Evolutionary conservation across 176 grass and related monocot species (phyloP).

Genomic region (Oryza brachyantha): DNA sequence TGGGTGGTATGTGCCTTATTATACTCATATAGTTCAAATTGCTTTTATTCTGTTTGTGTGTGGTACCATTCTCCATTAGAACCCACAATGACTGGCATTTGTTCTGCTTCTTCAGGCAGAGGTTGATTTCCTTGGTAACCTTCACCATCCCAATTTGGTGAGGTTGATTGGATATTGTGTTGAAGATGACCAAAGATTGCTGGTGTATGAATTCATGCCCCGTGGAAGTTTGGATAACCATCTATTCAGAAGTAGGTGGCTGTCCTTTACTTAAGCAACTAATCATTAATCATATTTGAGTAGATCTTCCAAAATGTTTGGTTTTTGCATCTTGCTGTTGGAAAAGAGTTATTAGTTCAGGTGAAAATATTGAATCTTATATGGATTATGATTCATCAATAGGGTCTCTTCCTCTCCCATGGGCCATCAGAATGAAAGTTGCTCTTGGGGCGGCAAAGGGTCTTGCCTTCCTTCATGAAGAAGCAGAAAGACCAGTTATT

Average conservation of each 20-base stretch:
- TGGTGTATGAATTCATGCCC: conserved; percentile 90
- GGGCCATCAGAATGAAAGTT: conserved; percentile 78
- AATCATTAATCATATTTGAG: neutral
- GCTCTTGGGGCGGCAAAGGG: conserved; percentile 77
- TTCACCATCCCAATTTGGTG: conserved; percentile 75
- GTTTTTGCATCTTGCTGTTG: neutral
- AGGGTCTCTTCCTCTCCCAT: conserved; percentile 79
- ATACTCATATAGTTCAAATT: neutral
- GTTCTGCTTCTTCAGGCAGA: conserved; percentile 49
- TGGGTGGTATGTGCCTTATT: conserved; percentile 63
- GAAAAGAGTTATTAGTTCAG: conserved; percentile 8
- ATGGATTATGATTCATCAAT: conserved; percentile 14
- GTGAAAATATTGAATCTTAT: neutral
- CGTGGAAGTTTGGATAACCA: conserved; percentile 86
- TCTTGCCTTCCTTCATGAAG: conserved; percentile 78
- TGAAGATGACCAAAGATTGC: conserved; percentile 89
- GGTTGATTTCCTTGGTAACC: conserved; percentile 86
- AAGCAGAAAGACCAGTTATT: conserved; percentile 86
- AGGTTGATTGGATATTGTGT: conserved; percentile 81
- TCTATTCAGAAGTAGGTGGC: conserved; percentile 82
- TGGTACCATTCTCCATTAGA: neutral
- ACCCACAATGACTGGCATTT: neutral
- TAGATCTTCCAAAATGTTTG: conserved; percentile 1
- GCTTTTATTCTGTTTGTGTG: conserved; percentile 13
- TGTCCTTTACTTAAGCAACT: neutral